Evolutionary conservation across 495 filamentous ascomycete species (phyloP).

Genomic region (Neurospora terricola): DNA sequence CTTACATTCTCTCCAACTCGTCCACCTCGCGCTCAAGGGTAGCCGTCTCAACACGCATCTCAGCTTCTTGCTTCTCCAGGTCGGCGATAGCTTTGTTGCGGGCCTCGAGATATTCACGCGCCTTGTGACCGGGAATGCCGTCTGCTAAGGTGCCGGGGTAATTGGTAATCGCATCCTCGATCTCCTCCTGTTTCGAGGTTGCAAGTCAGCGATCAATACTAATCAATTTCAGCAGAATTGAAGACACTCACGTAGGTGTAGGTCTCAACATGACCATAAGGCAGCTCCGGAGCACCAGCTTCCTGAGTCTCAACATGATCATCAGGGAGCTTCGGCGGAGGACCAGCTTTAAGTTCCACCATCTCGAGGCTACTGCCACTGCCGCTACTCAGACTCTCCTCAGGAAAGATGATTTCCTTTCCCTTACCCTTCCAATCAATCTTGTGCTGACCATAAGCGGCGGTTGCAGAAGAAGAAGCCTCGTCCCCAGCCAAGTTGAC

Average conservation of each 20-base stretch:
- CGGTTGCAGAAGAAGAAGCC: background rate
- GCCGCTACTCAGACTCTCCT: background rate
- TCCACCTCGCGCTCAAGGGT: background rate
- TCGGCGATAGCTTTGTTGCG: background rate
- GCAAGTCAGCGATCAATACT: background rate
- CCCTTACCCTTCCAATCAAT: background rate
- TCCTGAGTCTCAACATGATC: background rate
- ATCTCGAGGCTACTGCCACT: background rate
- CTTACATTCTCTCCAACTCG: background rate
- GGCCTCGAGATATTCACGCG: background rate
- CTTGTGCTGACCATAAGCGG: background rate
- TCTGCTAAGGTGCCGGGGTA: background rate
- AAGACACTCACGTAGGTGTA: background rate
- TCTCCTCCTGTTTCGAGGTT: background rate
- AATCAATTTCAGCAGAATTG: background rate
- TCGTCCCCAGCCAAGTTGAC: background rate
- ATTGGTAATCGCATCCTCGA: background rate
- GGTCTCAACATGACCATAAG: background rate
- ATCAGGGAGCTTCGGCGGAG: background rate
- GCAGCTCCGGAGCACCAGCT: background rate
- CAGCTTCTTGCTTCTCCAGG: background rate
- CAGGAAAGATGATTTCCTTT: background rate
- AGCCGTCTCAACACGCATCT: background rate
- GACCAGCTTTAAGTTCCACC: background rate
- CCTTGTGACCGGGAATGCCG: background rate